Conservation (phyloP, 129 eudicot genomes). For the Deinandra increscens region DNA sequence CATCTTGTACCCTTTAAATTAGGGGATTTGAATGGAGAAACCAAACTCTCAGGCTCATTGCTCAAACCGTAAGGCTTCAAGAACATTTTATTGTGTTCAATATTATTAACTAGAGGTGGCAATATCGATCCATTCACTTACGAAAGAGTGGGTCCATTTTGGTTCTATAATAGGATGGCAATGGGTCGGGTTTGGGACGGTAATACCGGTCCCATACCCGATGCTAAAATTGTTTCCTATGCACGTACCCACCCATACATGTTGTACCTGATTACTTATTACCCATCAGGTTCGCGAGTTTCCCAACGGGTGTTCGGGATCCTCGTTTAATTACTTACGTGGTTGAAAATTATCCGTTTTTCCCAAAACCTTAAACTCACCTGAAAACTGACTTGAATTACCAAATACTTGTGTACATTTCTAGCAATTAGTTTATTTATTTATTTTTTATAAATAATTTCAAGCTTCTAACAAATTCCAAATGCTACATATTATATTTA, state of each 20-base stretch:
- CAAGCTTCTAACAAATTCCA: background rate
- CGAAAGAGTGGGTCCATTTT: background rate
- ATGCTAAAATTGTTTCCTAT: no score
- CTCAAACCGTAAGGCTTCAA: conserved; percentile 77
- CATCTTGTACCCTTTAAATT: conserved; percentile 71
- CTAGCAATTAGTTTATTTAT: no score
- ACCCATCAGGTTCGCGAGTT: background rate
- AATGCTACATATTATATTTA: background rate
- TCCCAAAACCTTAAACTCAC: background rate
- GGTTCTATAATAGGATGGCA: background rate
- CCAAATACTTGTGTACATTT: background rate
- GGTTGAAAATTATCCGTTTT: background rate
- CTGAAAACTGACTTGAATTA: background rate
- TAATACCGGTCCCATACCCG: no score
- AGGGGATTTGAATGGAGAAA: conserved; percentile 91
- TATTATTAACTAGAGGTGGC: background rate
- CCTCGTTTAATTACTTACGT: background rate
- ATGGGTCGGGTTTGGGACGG: background rate
- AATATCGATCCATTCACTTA: no score
- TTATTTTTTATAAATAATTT: background rate
- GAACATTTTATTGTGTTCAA: conserved; percentile 11
- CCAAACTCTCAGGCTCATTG: conserved; percentile 89
- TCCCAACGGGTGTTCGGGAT: background rate
- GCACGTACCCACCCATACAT: background rate
- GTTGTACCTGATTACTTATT: background rate